Evolutionary conservation across 2,329 filamentous ascomycete species (phyloP).

Genomic region (Corniculantispora saksenae): DNA sequence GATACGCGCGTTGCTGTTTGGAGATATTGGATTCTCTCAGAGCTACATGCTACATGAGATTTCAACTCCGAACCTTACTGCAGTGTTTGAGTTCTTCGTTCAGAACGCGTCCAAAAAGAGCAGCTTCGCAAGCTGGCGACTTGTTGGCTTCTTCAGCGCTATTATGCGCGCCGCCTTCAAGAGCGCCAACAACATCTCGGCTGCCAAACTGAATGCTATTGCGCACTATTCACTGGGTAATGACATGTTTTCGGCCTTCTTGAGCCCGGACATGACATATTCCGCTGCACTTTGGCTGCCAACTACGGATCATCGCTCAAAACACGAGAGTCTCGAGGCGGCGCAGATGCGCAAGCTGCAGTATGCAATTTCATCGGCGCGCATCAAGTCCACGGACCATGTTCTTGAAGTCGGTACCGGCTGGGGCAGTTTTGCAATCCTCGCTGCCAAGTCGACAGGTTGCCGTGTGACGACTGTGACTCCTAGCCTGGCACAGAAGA

Average conservation of each 20-base stretch:
- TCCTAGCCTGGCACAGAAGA: slow-evolving; percentile 68
- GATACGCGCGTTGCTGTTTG: slow-evolving; percentile 67
- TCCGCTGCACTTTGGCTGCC: slow-evolving; percentile 66
- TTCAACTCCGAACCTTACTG: slow-evolving; percentile 64
- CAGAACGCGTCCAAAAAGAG: slow-evolving; percentile 62
- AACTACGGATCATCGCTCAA: slow-evolving; percentile 34
- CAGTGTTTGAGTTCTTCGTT: slow-evolving; percentile 74
- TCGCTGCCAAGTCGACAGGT: slow-evolving; percentile 64
- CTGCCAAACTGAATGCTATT: slow-evolving; percentile 64
- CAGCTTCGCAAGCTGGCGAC: slow-evolving; percentile 57
- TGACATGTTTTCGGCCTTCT: slow-evolving; percentile 72
- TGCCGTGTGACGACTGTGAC: slow-evolving; percentile 72
- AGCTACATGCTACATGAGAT: slow-evolving; percentile 74
- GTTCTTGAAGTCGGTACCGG: slow-evolving; percentile 75
- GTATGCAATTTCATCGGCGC: slow-evolving; percentile 65
- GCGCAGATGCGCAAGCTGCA: slow-evolving; percentile 69
- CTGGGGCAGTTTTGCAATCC: slow-evolving; percentile 74
- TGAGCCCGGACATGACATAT: slow-evolving; percentile 74
- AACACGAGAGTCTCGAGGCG: slow-evolving; percentile 60
- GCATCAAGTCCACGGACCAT: slow-evolving; percentile 64
- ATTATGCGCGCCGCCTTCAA: slow-evolving; percentile 59
- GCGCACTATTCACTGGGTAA: slow-evolving; percentile 78
- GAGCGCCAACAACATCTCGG: slow-evolving; percentile 57
- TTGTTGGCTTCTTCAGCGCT: slow-evolving; percentile 59
- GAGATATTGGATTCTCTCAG: slow-evolving; percentile 75